phyloP scores from a whole-genome alignment of 2,329 filamentous ascomycete species.

The Penicillium crustosum region DNA sequence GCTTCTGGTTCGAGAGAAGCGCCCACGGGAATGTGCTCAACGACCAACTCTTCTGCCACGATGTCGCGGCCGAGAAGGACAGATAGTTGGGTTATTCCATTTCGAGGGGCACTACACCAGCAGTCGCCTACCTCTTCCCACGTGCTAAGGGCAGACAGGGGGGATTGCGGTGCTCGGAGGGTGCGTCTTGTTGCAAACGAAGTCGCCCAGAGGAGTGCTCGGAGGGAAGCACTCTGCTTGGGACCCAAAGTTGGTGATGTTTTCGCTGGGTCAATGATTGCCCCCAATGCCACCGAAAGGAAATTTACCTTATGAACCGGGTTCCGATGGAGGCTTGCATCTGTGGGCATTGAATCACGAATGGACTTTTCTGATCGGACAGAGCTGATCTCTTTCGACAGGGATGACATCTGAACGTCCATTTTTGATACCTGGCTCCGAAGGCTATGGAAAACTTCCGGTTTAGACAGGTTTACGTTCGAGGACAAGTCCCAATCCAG shows the following conservation, averaged over 20 bases:
- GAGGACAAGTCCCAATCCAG: conserved; percentile 9
- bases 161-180: conserved; percentile 36
- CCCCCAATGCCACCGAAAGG: conserved; percentile 66
- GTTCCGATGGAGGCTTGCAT: conserved; percentile 17
- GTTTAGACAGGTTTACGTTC: conserved; percentile 24
- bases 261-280: conserved; percentile 58
- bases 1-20: conserved; percentile 60
- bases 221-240: conserved; percentile 24
- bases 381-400: conserved; percentile 31
- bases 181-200: background rate
- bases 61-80: conserved; percentile 49
- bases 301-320: conserved; percentile 63
- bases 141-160: conserved; percentile 58
- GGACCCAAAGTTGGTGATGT: conserved; percentile 59
- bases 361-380: conserved; percentile 26
- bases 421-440: conserved; percentile 30
- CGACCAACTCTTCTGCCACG: conserved; percentile 66
- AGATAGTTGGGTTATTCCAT: conserved; percentile 45
- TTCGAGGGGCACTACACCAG: conserved; percentile 68
- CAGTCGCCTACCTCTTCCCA: conserved; percentile 85
- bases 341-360: conserved; percentile 24
- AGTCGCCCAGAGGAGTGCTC: conserved; percentile 15
- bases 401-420: conserved; percentile 31
- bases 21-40: conserved; percentile 68
- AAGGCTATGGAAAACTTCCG: conserved; percentile 28